Percentiles rank a stretch among this genome's conserved stretches.
phyloP scores from a whole-genome alignment of 345 rosid genomes.

The Gossypium australe region DNA sequence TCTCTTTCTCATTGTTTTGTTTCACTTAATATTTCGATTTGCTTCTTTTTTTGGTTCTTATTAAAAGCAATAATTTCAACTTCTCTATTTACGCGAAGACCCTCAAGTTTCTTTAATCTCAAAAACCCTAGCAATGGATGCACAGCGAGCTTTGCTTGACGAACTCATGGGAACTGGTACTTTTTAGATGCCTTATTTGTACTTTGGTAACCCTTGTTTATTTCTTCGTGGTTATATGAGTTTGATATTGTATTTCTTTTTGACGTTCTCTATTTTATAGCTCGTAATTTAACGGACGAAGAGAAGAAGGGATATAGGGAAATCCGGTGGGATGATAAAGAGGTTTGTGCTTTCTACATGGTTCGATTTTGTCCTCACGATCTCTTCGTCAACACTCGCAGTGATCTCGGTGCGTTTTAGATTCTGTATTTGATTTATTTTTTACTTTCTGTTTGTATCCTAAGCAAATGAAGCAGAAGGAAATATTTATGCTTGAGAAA shows the following conservation, averaged over 20 bases:
- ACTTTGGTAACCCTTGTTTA: not conserved
- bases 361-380: conserved; percentile 98
- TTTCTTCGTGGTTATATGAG: not conserved
- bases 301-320: conserved; percentile 83
- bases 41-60: not conserved
- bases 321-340: conserved; percentile 88
- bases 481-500: not conserved
- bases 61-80: not conserved
- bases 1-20: not conserved
- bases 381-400: conserved; percentile 92
- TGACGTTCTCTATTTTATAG: conserved; percentile 25
- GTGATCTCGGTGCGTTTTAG: conserved; percentile 74
- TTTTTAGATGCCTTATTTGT: not conserved
- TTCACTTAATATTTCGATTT: not conserved
- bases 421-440: not conserved
- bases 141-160: conserved; percentile 91
- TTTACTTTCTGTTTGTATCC: not conserved
- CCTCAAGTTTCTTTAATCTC: not conserved
- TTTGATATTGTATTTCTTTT: not conserved
- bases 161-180: conserved; percentile 99
- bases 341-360: conserved; percentile 88
- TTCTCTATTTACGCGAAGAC: not conserved
- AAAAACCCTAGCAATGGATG: conserved; percentile 52
- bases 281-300: conserved; percentile 85
- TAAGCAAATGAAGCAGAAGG: not conserved